phyloP scores from a whole-genome alignment of 352 stramenopile species.

The Phytopythium vexans region DNA sequence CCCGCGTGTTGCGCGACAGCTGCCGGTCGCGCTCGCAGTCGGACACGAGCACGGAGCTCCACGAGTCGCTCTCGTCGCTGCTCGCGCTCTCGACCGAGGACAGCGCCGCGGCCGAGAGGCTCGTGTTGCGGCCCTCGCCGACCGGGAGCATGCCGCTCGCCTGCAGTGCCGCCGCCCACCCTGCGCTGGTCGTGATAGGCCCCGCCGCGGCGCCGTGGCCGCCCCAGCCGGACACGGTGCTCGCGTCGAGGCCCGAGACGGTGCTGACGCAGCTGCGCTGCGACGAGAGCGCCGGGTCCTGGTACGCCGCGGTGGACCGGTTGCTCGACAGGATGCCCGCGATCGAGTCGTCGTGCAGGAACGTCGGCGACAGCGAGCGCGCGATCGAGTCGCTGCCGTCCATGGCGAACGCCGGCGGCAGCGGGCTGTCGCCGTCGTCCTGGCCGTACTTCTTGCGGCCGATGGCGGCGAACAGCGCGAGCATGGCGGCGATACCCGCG shows the following conservation, averaged over 20 bases:
- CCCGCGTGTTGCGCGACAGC: slow-evolving; percentile 57
- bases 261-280: slow-evolving; percentile 17
- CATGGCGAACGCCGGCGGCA: slow-evolving; percentile 40
- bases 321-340: slow-evolving; percentile 19
- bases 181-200: slow-evolving; percentile 1
- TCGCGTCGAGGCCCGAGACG: background rate
- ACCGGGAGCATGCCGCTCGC: slow-evolving; percentile 13
- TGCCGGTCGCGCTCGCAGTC: slow-evolving; percentile 36
- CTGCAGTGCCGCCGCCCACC: slow-evolving; percentile 4
- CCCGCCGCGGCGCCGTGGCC: too few relatives aligned
- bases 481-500: slow-evolving; percentile 49
- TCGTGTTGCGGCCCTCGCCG: slow-evolving; percentile 18
- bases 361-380: slow-evolving; percentile 46
- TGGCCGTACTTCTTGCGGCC: slow-evolving; percentile 55
- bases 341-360: slow-evolving; percentile 40
- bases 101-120: slow-evolving; percentile 28
- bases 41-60: slow-evolving; percentile 74
- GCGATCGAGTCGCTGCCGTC: slow-evolving; percentile 31
- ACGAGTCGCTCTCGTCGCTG: slow-evolving; percentile 52
- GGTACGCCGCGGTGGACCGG: slow-evolving; percentile 10
- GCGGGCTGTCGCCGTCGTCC: slow-evolving; percentile 48
- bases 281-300: slow-evolving; percentile 7
- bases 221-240: slow-evolving; percentile 6
- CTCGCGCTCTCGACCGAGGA: slow-evolving; percentile 44
- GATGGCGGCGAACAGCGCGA: slow-evolving; percentile 57